phyloP scores from a whole-genome alignment of 768 basidiomycete species.

The Dacryopinax spathularia region DNA sequence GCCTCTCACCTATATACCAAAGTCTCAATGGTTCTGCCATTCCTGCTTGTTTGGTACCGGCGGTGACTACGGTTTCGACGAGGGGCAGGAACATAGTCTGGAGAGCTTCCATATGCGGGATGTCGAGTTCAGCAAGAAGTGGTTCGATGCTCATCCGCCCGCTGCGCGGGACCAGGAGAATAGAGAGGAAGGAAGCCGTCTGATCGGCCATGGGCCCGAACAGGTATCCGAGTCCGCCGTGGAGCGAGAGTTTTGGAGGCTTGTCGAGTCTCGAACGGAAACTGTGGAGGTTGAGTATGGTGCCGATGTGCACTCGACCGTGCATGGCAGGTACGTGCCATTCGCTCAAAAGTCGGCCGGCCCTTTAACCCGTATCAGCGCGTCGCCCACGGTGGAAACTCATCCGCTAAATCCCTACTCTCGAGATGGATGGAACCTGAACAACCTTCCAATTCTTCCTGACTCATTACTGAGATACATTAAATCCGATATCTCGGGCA shows the following conservation, averaged over 20 bases:
- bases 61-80: constrained; percentile 94
- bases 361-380: constrained; percentile 34
- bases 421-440: constrained; percentile 91
- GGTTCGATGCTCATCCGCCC: constrained; percentile 73
- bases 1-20: constrained; percentile 69
- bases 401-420: constrained; percentile 79
- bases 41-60: constrained; percentile 82
- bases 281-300: constrained; percentile 98
- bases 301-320: constrained; percentile 96
- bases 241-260: constrained; percentile 91
- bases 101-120: constrained; percentile 86
- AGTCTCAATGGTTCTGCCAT: constrained; percentile 92
- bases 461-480: constrained; percentile 93
- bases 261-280: constrained; percentile 77
- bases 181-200: constrained; percentile 23
- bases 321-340: constrained; percentile 72
- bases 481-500: constrained; percentile 97
- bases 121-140: constrained; percentile 70
- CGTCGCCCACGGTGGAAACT: constrained; percentile 89
- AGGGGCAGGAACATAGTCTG: constrained; percentile 89
- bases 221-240: constrained; percentile 83
- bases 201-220: constrained; percentile 40
- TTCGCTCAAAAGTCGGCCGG: background rate
- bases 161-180: constrained; percentile 15
- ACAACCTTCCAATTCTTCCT: constrained; percentile 86